Evolutionary conservation across 192 early-diverging fungal genomes (phyloP).

Genomic region (Phycomyces nitens): DNA sequence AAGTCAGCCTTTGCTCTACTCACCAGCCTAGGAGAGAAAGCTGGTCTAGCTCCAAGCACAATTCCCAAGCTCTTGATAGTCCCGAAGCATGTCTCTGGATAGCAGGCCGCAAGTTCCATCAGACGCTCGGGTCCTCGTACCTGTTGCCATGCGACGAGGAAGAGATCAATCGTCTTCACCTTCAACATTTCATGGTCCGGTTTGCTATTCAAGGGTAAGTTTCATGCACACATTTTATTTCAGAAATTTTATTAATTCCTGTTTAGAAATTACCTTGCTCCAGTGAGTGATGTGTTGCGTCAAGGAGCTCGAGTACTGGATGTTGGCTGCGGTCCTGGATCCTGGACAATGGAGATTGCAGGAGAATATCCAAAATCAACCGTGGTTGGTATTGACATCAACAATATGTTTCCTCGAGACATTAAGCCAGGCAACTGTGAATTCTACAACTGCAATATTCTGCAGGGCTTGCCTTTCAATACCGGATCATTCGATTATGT

Average conservation of each 20-base stretch:
- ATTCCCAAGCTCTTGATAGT: constrained; percentile 10
- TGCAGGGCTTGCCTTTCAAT: constrained; percentile 34
- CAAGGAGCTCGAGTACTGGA: constrained; percentile 36
- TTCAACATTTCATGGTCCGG: constrained; percentile 50
- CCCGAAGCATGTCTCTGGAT: constrained; percentile 29
- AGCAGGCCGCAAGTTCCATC: constrained; percentile 36
- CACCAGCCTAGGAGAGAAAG: neutral
- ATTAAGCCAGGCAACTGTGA: constrained; percentile 34
- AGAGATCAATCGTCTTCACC: constrained; percentile 49
- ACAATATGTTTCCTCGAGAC: constrained; percentile 24
- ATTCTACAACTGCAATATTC: constrained; percentile 30
- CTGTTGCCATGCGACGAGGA: constrained; percentile 50
- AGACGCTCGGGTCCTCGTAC: constrained; percentile 39
- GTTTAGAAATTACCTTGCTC: constrained; percentile 39
- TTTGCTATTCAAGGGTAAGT: constrained; percentile 44
- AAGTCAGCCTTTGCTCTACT: neutral
- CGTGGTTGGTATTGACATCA: constrained; percentile 36
- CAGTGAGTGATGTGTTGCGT: constrained; percentile 32
- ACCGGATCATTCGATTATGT: constrained; percentile 52
- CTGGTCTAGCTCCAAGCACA: neutral
- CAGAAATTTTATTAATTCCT: neutral
- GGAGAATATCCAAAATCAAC: constrained; percentile 39
- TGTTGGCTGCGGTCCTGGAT: constrained; percentile 38
- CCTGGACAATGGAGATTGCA: constrained; percentile 40
- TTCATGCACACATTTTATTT: neutral